Evolutionary conservation across 2,329 filamentous ascomycete species (phyloP).

Genomic region (Diaporthe batatas): DNA sequence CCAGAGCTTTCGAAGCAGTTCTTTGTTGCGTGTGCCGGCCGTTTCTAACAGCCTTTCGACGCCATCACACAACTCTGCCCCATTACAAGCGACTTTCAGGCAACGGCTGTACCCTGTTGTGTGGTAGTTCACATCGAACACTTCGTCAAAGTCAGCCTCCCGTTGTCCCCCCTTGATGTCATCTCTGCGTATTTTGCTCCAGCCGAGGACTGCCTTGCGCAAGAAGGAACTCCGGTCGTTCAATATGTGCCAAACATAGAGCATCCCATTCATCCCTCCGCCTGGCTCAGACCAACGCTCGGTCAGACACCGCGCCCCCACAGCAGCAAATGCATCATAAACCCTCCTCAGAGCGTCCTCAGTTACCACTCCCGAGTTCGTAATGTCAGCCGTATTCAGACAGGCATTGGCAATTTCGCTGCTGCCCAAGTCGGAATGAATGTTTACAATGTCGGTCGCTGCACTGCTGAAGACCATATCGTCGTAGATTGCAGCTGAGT

Average conservation of each 20-base stretch:
- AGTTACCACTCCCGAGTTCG: slow-evolving; percentile 16
- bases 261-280: slow-evolving; percentile 6
- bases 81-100: slow-evolving; percentile 23
- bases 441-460: slow-evolving; percentile 20
- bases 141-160: slow-evolving; percentile 33
- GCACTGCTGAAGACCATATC: slow-evolving; percentile 34
- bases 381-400: slow-evolving; percentile 29
- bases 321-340: slow-evolving; percentile 22
- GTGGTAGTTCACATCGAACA: slow-evolving; percentile 7
- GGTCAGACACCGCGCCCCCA: slow-evolving; percentile 25
- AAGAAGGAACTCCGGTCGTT: slow-evolving; percentile 21
- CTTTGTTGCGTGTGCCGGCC: slow-evolving; percentile 8
- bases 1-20: slow-evolving; percentile 22
- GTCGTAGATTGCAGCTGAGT: slow-evolving; percentile 27
- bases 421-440: slow-evolving; percentile 14
- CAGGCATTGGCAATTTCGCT: slow-evolving; percentile 22
- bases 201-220: slow-evolving; percentile 21
- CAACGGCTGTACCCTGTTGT: slow-evolving; percentile 30
- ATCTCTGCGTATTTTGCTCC: slow-evolving; percentile 6
- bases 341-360: slow-evolving; percentile 20
- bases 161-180: slow-evolving; percentile 10
- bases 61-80: slow-evolving; percentile 14
- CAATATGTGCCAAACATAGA: slow-evolving; percentile 30
- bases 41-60: slow-evolving; percentile 13
- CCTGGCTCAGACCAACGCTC: slow-evolving; percentile 29